Conservation (phyloP, 2,329 filamentous ascomycete genomes). For the Colletotrichum scovillei region DNA sequence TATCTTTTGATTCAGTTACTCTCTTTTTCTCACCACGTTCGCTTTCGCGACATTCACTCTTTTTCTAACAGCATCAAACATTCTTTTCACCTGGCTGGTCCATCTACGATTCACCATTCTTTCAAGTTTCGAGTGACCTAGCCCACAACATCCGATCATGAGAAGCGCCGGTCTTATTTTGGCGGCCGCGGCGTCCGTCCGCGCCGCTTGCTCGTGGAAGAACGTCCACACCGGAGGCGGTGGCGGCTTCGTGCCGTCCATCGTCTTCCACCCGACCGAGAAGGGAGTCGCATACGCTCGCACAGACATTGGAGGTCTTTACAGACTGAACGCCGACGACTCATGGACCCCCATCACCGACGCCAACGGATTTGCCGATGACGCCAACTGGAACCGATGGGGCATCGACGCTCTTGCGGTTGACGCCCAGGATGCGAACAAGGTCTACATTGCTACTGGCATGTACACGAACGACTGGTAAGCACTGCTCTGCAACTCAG, state of each 20-base stretch:
- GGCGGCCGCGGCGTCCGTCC: constrained; percentile 39
- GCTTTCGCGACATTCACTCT: constrained; percentile 6
- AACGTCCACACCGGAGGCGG: constrained; percentile 66
- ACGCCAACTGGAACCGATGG: constrained; percentile 64
- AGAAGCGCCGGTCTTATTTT: constrained; percentile 28
- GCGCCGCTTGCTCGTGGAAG: constrained; percentile 55
- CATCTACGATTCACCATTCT: constrained; percentile 5
- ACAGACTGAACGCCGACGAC: constrained; percentile 65
- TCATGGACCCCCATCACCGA: constrained; percentile 67
- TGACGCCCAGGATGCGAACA: constrained; percentile 62
- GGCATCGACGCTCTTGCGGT: constrained; percentile 67
- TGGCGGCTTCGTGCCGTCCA: constrained; percentile 66
- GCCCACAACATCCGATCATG: constrained; percentile 8
- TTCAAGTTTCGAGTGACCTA: constrained; percentile 10
- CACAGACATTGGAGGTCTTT: constrained; percentile 68
- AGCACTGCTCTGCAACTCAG: not conserved
- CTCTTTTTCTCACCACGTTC: not conserved
- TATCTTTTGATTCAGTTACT: not conserved
- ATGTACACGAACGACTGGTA: constrained; percentile 70
- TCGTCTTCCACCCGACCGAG: constrained; percentile 65
- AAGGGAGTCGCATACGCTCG: constrained; percentile 65
- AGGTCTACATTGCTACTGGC: constrained; percentile 65
- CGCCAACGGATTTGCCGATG: constrained; percentile 47
- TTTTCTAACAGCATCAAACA: not conserved
- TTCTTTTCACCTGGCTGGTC: constrained; percentile 18